Percentiles rank a stretch among this genome's conserved stretches.
Evolutionary conservation across 1,284 basidiomycete genomes (phyloP).

Genomic region (Marasmius tenuissimus): DNA sequence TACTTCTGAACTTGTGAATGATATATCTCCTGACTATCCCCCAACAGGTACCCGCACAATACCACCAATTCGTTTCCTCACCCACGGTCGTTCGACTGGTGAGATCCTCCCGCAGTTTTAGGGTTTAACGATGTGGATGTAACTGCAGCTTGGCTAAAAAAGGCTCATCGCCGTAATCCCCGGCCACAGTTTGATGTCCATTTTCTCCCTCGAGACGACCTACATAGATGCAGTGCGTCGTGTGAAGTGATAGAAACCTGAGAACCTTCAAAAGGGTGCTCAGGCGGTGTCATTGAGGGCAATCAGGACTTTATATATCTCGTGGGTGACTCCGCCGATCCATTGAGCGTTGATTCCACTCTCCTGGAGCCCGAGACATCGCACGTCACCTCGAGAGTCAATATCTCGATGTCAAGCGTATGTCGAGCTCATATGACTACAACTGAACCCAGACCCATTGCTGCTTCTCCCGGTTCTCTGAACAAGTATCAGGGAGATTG

Average conservation of each 20-base stretch:
- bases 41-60: too few relatives aligned
- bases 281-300: conserved; percentile 23
- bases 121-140: conserved; percentile 48
- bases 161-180: conserved; percentile 62
- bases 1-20: too few relatives aligned
- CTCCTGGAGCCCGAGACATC: conserved; percentile 36
- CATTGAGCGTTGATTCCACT: conserved; percentile 44
- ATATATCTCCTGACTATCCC: too few relatives aligned
- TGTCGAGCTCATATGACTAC: conserved; percentile 45
- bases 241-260: conserved; percentile 37
- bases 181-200: conserved; percentile 62
- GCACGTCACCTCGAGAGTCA: conserved; percentile 32
- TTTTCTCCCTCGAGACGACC: conserved; percentile 51
- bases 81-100: too few relatives aligned
- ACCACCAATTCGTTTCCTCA: too few relatives aligned
- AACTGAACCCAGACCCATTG: conserved; percentile 21
- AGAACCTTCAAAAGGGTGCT: conserved; percentile 22
- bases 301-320: conserved; percentile 45
- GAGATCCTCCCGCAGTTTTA: conserved; percentile 43
- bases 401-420: conserved; percentile 44
- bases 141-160: conserved; percentile 50
- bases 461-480: conserved; percentile 26
- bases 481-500: conserved; percentile 47
- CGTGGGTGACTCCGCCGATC: conserved; percentile 62
- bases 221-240: conserved; percentile 60